A percentile compares a stretch with the other conserved stretches of the same genome.
These are phyloP conservation scores for Vicia faba DNA, from an alignment of 306 rosid genomes.

Conservation along the genomic window DNA sequence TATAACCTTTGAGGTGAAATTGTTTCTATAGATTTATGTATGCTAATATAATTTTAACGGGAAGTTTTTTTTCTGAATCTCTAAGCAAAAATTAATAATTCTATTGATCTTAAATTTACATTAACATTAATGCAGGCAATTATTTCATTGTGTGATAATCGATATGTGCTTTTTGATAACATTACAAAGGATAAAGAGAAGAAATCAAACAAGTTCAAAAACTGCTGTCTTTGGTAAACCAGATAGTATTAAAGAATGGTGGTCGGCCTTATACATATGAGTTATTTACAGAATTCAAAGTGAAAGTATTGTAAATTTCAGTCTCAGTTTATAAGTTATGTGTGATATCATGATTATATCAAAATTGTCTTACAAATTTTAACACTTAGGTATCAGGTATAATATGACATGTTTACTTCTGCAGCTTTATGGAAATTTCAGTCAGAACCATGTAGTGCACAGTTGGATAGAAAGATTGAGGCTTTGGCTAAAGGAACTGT, in stretches of 20 bases:
- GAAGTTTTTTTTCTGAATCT: too few relatives aligned
- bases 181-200: conserved; percentile 72
- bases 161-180: conserved; percentile 80
- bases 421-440: conserved; percentile 56
- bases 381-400: conserved; percentile 30
- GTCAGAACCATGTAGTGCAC: conserved; percentile 53
- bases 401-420: conserved; percentile 39
- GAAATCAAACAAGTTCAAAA: conserved; percentile 58
- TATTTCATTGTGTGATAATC: conserved; percentile 59
- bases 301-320: conserved; percentile 21
- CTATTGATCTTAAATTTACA: too few relatives aligned
- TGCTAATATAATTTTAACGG: too few relatives aligned
- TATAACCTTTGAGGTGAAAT: too few relatives aligned
- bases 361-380: conserved; percentile 30
- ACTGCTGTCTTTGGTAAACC: conserved; percentile 62
- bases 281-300: conserved; percentile 73
- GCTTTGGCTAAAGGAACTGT: conserved; percentile 71
- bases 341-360: conserved; percentile 24
- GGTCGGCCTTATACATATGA: conserved; percentile 75
- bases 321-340: background rate
- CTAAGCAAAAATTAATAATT: too few relatives aligned
- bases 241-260: conserved; percentile 53
- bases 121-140: conserved; percentile 49
- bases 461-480: conserved; percentile 59
- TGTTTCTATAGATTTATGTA: too few relatives aligned